Conservation (phyloP, 148 eudicot genomes). For the Suaeda aralocaspica region DNA sequence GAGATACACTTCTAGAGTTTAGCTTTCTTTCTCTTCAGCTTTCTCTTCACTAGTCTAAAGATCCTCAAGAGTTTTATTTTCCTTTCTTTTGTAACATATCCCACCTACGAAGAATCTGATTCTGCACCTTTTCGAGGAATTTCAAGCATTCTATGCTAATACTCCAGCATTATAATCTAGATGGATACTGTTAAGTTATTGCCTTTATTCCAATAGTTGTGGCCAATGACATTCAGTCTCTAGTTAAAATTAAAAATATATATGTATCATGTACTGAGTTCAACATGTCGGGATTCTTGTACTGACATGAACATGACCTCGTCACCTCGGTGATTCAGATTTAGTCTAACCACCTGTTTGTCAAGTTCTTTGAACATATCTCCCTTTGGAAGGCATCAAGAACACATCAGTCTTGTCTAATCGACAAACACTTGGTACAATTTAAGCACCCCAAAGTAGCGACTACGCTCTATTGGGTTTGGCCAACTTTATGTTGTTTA, state of each 20-base stretch:
- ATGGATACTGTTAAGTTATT: not conserved
- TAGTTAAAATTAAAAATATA: not conserved
- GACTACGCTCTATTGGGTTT: not conserved
- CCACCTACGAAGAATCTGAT: slow-evolving; percentile 16
- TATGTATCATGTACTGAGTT: too few relatives aligned
- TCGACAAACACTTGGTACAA: not conserved
- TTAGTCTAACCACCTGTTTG: not conserved
- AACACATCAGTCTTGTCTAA: not conserved
- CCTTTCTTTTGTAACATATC: not conserved
- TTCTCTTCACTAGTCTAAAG: not conserved
- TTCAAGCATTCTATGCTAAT: slow-evolving; percentile 1
- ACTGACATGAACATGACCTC: too few relatives aligned
- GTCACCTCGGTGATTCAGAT: slow-evolving; percentile 12
- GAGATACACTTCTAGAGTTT: not conserved
- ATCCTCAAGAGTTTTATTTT: not conserved
- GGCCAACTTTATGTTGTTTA: not conserved
- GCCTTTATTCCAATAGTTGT: not conserved
- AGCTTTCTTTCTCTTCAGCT: not conserved
- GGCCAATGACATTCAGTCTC: not conserved
- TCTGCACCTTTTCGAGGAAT: slow-evolving; percentile 13
- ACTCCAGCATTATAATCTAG: slow-evolving; percentile 1
- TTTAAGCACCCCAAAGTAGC: not conserved
- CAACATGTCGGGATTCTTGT: not conserved
- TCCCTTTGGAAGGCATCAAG: not conserved
- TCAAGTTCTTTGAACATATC: slow-evolving; percentile 3